Evolutionary conservation across 352 stramenopile species (phyloP).

Genomic region (Phytophthora hibernalis): DNA sequence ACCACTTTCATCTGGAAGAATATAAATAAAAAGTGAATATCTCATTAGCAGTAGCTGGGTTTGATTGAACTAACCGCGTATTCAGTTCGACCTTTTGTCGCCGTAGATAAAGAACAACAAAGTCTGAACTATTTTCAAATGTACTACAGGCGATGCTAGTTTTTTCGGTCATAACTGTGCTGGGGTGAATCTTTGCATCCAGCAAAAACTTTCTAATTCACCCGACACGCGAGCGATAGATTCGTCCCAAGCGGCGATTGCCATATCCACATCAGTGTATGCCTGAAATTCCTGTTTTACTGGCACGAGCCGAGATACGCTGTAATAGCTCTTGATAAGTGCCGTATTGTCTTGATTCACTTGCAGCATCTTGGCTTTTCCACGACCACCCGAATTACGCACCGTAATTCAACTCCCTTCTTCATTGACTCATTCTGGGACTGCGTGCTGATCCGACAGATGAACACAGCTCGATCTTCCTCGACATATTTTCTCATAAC

Average conservation of each 20-base stretch:
- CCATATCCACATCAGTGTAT: constrained; percentile 9
- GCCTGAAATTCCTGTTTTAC: background rate
- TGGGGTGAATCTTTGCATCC: background rate
- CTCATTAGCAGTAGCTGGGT: no score
- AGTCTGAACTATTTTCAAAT: no score
- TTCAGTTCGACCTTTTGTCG: no score
- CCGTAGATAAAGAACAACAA: no score
- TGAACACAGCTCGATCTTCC: constrained; percentile 13
- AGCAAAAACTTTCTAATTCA: constrained; percentile 28
- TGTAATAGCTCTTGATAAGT: constrained; percentile 19
- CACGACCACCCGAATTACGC: constrained; percentile 7
- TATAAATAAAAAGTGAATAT: no score
- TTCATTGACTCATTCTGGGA: background rate
- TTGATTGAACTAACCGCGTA: no score
- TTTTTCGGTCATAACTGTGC: no score
- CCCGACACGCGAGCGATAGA: constrained; percentile 11
- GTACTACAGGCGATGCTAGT: no score
- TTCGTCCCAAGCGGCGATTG: constrained; percentile 26
- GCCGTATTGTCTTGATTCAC: background rate
- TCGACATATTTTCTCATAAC: constrained; percentile 26
- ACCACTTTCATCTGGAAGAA: no score
- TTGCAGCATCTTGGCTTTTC: background rate
- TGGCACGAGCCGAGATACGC: constrained; percentile 6
- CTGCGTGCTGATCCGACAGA: constrained; percentile 12
- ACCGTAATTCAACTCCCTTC: background rate